phyloP scores from a whole-genome alignment of 2,329 filamentous ascomycete species.

The Neofusicoccum laricinum region DNA sequence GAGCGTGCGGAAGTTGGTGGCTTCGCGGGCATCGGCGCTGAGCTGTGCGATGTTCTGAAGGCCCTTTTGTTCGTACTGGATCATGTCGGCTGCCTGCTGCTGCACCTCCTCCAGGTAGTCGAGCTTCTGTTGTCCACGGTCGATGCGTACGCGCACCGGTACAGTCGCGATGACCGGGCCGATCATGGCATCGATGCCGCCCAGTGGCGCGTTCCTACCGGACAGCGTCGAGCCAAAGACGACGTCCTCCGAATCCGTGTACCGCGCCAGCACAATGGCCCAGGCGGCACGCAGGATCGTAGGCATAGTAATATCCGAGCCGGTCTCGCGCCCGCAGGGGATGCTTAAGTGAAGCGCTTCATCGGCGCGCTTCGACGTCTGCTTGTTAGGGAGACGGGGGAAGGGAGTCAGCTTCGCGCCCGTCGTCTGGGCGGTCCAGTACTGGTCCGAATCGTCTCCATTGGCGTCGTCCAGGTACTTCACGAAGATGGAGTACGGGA shows the following conservation, averaged over 20 bases:
- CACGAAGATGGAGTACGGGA: slow-evolving; percentile 34
- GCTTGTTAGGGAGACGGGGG: slow-evolving; percentile 27
- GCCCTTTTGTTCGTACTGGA: slow-evolving; percentile 27
- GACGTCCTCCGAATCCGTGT: slow-evolving; percentile 29
- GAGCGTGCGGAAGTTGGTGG: slow-evolving; percentile 52
- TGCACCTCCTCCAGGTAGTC: slow-evolving; percentile 21
- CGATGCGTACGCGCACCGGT: slow-evolving; percentile 33
- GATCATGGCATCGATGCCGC: slow-evolving; percentile 32
- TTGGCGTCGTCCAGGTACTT: slow-evolving; percentile 28
- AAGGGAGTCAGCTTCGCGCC: slow-evolving; percentile 32
- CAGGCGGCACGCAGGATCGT: slow-evolving; percentile 31
- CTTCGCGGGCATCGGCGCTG: slow-evolving; percentile 50
- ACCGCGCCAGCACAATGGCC: slow-evolving; percentile 28
- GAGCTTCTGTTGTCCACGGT: slow-evolving; percentile 24
- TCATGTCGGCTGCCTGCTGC: not conserved
- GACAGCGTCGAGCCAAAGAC: slow-evolving; percentile 34
- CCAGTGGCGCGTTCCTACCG: slow-evolving; percentile 35
- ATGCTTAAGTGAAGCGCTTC: slow-evolving; percentile 51
- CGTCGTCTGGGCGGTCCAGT: slow-evolving; percentile 33
- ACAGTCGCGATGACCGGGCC: slow-evolving; percentile 40
- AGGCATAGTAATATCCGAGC: slow-evolving; percentile 20
- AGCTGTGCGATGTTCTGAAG: slow-evolving; percentile 28
- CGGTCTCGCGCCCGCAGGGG: slow-evolving; percentile 32
- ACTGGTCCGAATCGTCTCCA: slow-evolving; percentile 24
- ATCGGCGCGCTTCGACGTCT: slow-evolving; percentile 29